phyloP scores from a whole-genome alignment of 2,329 filamentous ascomycete genomes.

The Nothophaeocryptopus gaeumannii region DNA sequence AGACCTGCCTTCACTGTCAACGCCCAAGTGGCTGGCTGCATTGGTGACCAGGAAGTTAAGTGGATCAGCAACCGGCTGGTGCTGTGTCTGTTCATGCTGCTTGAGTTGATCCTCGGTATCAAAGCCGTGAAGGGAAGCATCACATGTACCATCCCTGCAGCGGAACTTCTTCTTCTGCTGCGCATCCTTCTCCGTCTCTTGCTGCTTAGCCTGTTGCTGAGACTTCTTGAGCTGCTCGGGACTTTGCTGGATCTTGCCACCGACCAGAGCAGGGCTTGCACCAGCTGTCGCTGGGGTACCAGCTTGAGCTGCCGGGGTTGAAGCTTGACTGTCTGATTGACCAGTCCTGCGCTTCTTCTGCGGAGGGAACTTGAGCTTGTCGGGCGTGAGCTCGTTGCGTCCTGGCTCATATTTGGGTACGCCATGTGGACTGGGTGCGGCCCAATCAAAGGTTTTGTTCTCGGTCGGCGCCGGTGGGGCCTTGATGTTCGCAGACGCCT shows the following conservation, averaged over 20 bases:
- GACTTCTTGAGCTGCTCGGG: slow-evolving; percentile 48
- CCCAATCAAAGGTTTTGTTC: slow-evolving; percentile 36
- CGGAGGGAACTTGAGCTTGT: slow-evolving; percentile 57
- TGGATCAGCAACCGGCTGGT: slow-evolving; percentile 55
- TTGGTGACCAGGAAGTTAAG: slow-evolving; percentile 56
- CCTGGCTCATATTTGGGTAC: slow-evolving; percentile 55
- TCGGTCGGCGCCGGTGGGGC: slow-evolving; percentile 35
- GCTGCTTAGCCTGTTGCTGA: slow-evolving; percentile 35
- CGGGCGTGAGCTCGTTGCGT: slow-evolving; percentile 51
- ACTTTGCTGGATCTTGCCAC: slow-evolving; percentile 36
- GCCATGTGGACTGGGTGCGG: slow-evolving; percentile 47
- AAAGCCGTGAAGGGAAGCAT: slow-evolving; percentile 55
- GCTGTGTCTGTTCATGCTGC: slow-evolving; percentile 53
- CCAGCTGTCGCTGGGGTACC: slow-evolving; percentile 37
- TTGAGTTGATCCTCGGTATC: slow-evolving; percentile 46
- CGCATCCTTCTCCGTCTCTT: slow-evolving; percentile 40
- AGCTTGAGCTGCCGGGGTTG: slow-evolving; percentile 38
- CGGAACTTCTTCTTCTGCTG: slow-evolving; percentile 54
- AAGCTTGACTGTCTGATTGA: slow-evolving; percentile 38
- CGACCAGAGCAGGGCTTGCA: slow-evolving; percentile 38
- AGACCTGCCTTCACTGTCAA: slow-evolving; percentile 48
- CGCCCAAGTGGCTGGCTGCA: slow-evolving; percentile 42
- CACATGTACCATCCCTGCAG: slow-evolving; percentile 53
- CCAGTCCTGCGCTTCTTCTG: slow-evolving; percentile 56
- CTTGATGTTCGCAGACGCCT: slow-evolving; percentile 26